Base-by-base conservation (phyloP, 768 basidiomycete genomes). In the Calocybe gangraenosa region DNA sequence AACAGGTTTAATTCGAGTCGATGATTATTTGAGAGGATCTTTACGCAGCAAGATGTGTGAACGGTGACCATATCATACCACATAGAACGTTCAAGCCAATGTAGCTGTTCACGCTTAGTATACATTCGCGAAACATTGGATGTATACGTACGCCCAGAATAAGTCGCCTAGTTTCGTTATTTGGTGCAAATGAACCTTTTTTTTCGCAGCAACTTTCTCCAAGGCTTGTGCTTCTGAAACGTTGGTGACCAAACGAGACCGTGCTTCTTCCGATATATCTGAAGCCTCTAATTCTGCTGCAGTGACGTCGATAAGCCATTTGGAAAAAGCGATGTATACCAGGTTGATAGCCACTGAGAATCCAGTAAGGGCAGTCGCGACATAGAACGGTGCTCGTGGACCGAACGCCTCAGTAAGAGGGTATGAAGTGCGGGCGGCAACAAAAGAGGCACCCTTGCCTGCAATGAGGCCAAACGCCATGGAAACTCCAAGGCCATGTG, bases 401-500 rank as follows among this genome's bases (percentile, higher is more conserved):
- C 86, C 86, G 50, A 78, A 84, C 5, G 60, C 58, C 50, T 84
- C 75, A 1, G 83, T 78, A n/a, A 92, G 75, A 0, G 87, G 86
- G 58, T 88, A 86, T 3, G 84, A 81, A 4, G 85, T 82, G 31
- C 82, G 73, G 3, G 87, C 86, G 18, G 87, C 78, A 25, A 88
- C 49, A 58, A 91, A 92, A 4, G 85, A 85, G 0, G 86, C 77
- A 8, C 74, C 79, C 61, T 91, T 92, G 28, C 90, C 90, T 3
- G 79, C 84, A 18, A 92, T 74, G 13, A 92, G 81, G 17, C 89
- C 90, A n/a, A 91, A 70, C 0, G 87, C 87, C 66, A 92, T 78
- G 1, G 85, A 84, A 7, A 83, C 68, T 1, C 85, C 89, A 1
- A 91, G 69, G 1, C 85, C 85, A 58, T 82, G 84, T 0, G 81